A percentile compares a stretch with the other conserved stretches of the same genome.
phyloP scores from a whole-genome alignment of 768 basidiomycete genomes.

The Neoboletus magnificus region DNA sequence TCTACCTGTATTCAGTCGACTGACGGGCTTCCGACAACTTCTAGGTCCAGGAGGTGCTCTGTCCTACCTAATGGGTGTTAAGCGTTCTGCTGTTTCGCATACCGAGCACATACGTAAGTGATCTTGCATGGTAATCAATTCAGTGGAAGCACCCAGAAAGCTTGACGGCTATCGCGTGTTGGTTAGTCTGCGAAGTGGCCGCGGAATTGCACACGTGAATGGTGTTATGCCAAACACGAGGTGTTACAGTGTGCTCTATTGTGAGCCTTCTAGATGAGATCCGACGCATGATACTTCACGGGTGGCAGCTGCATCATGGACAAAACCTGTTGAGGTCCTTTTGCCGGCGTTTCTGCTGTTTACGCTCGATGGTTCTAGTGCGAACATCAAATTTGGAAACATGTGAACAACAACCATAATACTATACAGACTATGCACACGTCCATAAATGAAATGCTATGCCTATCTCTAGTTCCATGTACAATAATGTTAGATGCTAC shows the following conservation, averaged over 20 bases:
- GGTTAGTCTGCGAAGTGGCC: conserved; percentile 9
- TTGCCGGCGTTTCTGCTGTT: not conserved
- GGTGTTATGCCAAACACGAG: conserved; percentile 10
- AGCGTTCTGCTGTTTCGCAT: conserved; percentile 1
- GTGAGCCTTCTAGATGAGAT: conserved; percentile 11
- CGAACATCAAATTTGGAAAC: not conserved
- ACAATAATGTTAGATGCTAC: conserved; percentile 15
- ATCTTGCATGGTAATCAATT: conserved; percentile 4
- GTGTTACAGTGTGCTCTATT: not conserved
- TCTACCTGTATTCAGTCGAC: conserved; percentile 3
- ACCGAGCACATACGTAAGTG: conserved; percentile 7
- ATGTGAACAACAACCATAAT: not conserved
- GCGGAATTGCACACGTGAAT: conserved; percentile 24
- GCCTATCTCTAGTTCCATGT: conserved; percentile 14
- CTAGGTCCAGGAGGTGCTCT: not conserved
- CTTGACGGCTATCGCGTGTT: conserved; percentile 19
- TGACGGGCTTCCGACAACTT: not conserved
- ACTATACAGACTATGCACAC: not conserved
- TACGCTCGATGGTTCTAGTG: not conserved
- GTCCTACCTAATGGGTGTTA: conserved; percentile 4
- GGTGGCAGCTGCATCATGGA: not conserved
- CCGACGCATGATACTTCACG: conserved; percentile 2
- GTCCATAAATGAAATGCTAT: not conserved
- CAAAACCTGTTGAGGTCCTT: not conserved
- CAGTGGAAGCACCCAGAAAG: conserved; percentile 8